These are phyloP conservation scores for Aspergillus udagawae DNA, from an alignment of 2,329 filamentous ascomycete species.

Conservation along the genomic window DNA sequence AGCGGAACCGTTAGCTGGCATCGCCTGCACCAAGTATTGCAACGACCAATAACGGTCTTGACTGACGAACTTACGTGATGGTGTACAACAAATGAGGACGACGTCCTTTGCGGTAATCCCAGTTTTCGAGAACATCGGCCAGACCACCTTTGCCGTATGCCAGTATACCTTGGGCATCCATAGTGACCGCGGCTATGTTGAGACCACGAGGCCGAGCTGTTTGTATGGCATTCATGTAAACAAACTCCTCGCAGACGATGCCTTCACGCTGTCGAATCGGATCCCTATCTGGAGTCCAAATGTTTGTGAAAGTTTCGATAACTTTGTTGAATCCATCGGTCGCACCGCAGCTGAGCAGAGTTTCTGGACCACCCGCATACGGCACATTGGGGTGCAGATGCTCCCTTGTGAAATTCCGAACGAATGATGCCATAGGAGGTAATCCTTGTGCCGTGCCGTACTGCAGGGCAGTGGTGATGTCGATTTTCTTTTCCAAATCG, in stretches of 20 bases:
- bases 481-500: slow-evolving; percentile 67
- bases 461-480: slow-evolving; percentile 76
- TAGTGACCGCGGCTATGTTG: slow-evolving; percentile 67
- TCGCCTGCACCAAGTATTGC: not conserved
- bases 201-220: slow-evolving; percentile 64
- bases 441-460: slow-evolving; percentile 83
- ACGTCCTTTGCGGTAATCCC: slow-evolving; percentile 70
- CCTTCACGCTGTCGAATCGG: slow-evolving; percentile 68
- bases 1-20: slow-evolving; percentile 5
- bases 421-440: slow-evolving; percentile 70
- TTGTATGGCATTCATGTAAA: slow-evolving; percentile 73
- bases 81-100: slow-evolving; percentile 85
- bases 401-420: slow-evolving; percentile 72
- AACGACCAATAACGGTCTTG: not conserved
- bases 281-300: slow-evolving; percentile 68
- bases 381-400: slow-evolving; percentile 77
- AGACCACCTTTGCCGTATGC: slow-evolving; percentile 69
- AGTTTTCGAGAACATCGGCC: slow-evolving; percentile 73
- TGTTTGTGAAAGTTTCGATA: slow-evolving; percentile 69
- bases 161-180: slow-evolving; percentile 78
- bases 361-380: slow-evolving; percentile 70
- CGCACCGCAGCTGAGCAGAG: slow-evolving; percentile 73
- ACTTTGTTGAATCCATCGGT: slow-evolving; percentile 83
- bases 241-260: slow-evolving; percentile 73
- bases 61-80: slow-evolving; percentile 63